Evolutionary conservation across 2,329 filamentous ascomycete genomes (phyloP), one percentile per base, ranked within the genome.

Genomic region (Penicillium oxalicum): DNA sequence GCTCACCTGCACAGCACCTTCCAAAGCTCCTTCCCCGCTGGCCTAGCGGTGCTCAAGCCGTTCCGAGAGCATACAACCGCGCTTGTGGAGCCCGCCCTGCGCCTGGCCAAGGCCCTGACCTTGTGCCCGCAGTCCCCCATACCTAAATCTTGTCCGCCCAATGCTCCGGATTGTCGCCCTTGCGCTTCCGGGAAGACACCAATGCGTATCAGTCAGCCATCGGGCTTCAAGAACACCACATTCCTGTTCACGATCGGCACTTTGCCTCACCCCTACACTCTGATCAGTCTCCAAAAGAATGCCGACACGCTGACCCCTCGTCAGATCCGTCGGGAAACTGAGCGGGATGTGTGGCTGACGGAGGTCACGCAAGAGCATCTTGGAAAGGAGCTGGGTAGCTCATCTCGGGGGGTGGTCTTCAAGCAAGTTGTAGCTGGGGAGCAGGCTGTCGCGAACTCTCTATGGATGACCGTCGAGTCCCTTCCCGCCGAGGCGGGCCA

Each of bases 221-320:
- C 79, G 3, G 72, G 77, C 13, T 93, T 88, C 68, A 78, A 78
- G 47, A 95, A 96, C 67, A 78, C 77, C 4, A 83, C 84, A 11
- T 76, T 75, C 1, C 65, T 86, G 12, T 97, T 90, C 72, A 89
- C 86, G 2, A 87, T 98, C 54, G 90, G 86, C 50, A 87, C 84
- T 0, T 85, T 97, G 9, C 91, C 91, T 0, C 93, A 98, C 65
- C 93, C 93, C 0, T 95, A 90, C 74, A 96, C 91, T 1, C 76
- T 89, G 37, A 79, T 83, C 46, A 80, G 82, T 9, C 74, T 97
- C 13, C 77, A 82, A 50, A 77, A 82, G 49, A 71, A 74, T 45
- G 72, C 80, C 36, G 76, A 81, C 2, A 71, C 77, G 1, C 73
- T 88, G 42, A 84, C 84, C 41, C 70, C 84, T 1, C 68, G 74